Conservation (phyloP, 306 rosid species). For the Elaeagnus macrophylla region DNA sequence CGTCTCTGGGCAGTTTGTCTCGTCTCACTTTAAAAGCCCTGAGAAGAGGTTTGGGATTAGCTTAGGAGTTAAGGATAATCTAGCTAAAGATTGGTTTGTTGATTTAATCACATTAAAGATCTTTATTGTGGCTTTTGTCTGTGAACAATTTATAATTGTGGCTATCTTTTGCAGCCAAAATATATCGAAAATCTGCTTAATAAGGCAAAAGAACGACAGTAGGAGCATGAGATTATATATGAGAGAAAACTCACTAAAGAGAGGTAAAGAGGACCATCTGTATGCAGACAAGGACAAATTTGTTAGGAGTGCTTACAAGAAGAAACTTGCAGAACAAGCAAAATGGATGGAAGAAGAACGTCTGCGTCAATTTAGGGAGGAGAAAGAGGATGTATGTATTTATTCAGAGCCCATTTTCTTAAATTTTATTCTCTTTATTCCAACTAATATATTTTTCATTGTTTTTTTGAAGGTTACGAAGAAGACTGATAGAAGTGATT, state of each 20-base stretch:
- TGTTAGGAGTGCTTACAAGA: constrained; percentile 73
- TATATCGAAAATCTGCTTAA: constrained; percentile 51
- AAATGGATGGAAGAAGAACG: constrained; percentile 78
- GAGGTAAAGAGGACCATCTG: constrained; percentile 78
- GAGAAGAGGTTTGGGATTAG: no score
- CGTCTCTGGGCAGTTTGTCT: no score
- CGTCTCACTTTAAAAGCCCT: no score
- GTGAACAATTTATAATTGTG: not conserved
- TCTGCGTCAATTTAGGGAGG: constrained; percentile 55
- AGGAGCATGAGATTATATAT: constrained; percentile 58
- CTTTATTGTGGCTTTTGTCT: no score
- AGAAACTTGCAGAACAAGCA: constrained; percentile 69
- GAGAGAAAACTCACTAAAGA: constrained; percentile 81
- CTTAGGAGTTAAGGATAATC: no score
- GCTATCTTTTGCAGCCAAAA: constrained; percentile 54
- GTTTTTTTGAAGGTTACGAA: constrained; percentile 56
- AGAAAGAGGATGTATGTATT: constrained; percentile 68
- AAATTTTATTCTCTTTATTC: not conserved
- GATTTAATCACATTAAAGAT: no score
- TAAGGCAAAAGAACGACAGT: constrained; percentile 58
- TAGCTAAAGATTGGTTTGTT: no score
- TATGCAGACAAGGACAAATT: constrained; percentile 76
- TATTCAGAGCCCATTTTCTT: no score
- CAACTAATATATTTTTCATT: constrained; percentile 11
- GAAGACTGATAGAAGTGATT: constrained; percentile 79